phyloP scores from a whole-genome alignment of 768 basidiomycete species.

The Harrya chromipes region DNA sequence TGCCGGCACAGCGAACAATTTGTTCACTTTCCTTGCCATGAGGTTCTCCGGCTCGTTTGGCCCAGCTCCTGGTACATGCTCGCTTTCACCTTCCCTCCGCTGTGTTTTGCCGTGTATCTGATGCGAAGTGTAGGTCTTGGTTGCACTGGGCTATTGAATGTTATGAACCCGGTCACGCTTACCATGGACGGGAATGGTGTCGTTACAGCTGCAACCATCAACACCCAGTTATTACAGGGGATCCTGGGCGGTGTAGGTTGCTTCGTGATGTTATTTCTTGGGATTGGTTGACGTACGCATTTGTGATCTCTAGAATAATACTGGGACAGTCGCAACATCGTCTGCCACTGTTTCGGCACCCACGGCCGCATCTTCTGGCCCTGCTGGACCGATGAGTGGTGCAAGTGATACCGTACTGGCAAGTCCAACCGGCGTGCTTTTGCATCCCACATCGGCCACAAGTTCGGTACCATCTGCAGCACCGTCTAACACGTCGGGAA shows the following conservation, averaged over 20 bases:
- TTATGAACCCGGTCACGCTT: slow-evolving; percentile 21
- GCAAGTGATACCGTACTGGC: background rate
- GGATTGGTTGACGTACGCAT: background rate
- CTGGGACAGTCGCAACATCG: background rate
- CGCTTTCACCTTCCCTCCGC: too few relatives aligned
- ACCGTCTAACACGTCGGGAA: background rate
- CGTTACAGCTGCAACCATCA: slow-evolving; percentile 25
- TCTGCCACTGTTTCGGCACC: background rate
- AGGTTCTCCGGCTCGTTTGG: slow-evolving; percentile 25
- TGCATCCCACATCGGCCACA: background rate
- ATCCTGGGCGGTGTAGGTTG: slow-evolving; percentile 11
- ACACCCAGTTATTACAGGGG: slow-evolving; percentile 18
- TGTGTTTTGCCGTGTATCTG: background rate
- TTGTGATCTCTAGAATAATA: slow-evolving; percentile 1
- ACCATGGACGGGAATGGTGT: slow-evolving; percentile 26
- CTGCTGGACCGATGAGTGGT: background rate
- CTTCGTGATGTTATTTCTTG: background rate
- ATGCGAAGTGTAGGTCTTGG: slow-evolving; percentile 19
- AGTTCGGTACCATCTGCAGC: background rate
- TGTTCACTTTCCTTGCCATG: slow-evolving; percentile 31
- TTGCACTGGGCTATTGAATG: slow-evolving; percentile 19
- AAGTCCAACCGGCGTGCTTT: background rate
- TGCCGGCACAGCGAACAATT: slow-evolving; percentile 16
- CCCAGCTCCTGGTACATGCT: slow-evolving; percentile 21
- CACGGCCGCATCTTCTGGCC: background rate